These are phyloP conservation scores for Chalara sp. DNA, from an alignment of 2,329 filamentous ascomycete species.

Conservation along the genomic window DNA sequence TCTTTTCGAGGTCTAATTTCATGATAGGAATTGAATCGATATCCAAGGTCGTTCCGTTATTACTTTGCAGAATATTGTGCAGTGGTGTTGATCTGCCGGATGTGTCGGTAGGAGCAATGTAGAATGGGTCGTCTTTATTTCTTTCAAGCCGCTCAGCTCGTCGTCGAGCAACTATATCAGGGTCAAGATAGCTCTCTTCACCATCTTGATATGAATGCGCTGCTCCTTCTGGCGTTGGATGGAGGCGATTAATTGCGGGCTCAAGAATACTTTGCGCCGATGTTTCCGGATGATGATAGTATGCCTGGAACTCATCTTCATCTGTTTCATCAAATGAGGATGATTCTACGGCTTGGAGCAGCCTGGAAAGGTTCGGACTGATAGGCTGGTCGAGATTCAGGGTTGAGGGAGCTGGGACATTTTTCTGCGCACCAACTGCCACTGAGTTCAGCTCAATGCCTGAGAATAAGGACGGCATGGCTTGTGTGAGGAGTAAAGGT, in stretches of 20 bases:
- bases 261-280: slow-evolving; percentile 42
- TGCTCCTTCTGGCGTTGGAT: slow-evolving; percentile 38
- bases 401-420: slow-evolving; percentile 71
- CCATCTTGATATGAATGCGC: slow-evolving; percentile 49
- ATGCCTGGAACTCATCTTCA: slow-evolving; percentile 60
- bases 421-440: slow-evolving; percentile 71
- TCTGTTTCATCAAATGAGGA: slow-evolving; percentile 43
- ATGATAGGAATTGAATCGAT: slow-evolving; percentile 96
- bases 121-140: slow-evolving; percentile 91
- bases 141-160: slow-evolving; percentile 73
- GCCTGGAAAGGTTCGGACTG: slow-evolving; percentile 61
- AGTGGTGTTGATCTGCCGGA: slow-evolving; percentile 68
- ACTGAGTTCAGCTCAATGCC: slow-evolving; percentile 87
- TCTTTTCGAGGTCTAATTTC: slow-evolving; percentile 70
- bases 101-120: slow-evolving; percentile 57
- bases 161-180: slow-evolving; percentile 66
- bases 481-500: slow-evolving; percentile 81
- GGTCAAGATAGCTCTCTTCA: slow-evolving; percentile 62
- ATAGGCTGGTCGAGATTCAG: slow-evolving; percentile 79
- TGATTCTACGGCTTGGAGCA: slow-evolving; percentile 54
- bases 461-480: slow-evolving; percentile 79
- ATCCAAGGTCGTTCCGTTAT: slow-evolving; percentile 74
- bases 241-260: slow-evolving; percentile 49
- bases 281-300: slow-evolving; percentile 44
- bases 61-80: slow-evolving; percentile 65